Evolutionary conservation across 352 stramenopile genomes (phyloP), one percentile per base, ranked within the genome.

Genomic region (Globisporangium rhizosaccharum): DNA sequence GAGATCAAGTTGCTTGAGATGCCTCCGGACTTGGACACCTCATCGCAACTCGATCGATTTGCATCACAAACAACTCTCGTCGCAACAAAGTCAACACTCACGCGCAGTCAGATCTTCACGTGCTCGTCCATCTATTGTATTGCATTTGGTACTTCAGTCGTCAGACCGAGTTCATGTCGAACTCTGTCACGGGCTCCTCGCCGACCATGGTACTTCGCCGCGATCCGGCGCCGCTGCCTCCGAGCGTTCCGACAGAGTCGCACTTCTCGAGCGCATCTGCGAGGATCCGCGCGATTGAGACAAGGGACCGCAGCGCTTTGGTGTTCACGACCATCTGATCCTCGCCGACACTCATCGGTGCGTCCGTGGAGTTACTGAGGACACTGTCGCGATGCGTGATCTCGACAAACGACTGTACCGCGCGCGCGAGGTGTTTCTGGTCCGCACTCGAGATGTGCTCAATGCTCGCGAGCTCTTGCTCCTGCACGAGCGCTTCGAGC

Each of bases 401-500:
- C n/a, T 79, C 62, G 3, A 83, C 14, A 25, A 80, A 83, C 26
- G 66, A 71, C 3, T 65, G 64, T 41, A 87, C 59, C 17, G 71
- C 68, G 5, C 59, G 58, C 17, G 66, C 61, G 48, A 83, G 63
- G 6, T 63, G 63, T 0, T 56, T 67, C 1, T 69, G 68, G 18
- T 83, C 68, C 8, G 67, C 59, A n/a, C 30, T 58, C 3, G 62
- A 50, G 26, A 72, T 49, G 3, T 72, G 54, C 17, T 68, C 70
- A 14, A 84, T 72, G 5, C 56, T 70, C 20, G 56, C 63, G 17
- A 79, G 58, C 47, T 82, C 67, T 7, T 79, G 74, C 23, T 87
- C 76, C 25, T 82, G 72, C 5, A 84, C 63, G 28, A 87, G 68
- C 6, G 76, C 70, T 33, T 87, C 76, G 3, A 87, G 46, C 48